phyloP scores from a whole-genome alignment of 495 filamentous ascomycete genomes.

The Pyrenula massariospora region DNA sequence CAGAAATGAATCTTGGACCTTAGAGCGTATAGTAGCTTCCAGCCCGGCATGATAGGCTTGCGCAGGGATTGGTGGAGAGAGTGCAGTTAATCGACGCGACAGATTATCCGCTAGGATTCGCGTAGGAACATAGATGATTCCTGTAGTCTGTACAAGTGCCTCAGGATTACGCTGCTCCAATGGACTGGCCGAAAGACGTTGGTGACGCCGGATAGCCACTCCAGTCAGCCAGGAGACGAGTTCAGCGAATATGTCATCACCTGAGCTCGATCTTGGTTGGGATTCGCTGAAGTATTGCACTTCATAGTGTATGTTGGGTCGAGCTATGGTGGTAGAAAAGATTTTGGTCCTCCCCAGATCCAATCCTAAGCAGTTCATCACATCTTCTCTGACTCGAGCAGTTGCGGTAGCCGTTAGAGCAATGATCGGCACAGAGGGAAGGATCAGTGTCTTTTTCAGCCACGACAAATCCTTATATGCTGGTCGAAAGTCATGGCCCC shows the following conservation, averaged over 20 bases:
- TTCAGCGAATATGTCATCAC: conserved; percentile 55
- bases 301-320: conserved; percentile 86
- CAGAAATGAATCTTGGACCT: conserved; percentile 41
- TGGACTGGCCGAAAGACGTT: conserved; percentile 17
- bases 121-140: conserved; percentile 82
- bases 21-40: conserved; percentile 24
- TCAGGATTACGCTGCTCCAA: conserved; percentile 20
- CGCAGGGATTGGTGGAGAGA: conserved; percentile 25
- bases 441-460: conserved; percentile 66
- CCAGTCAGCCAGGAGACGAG: conserved; percentile 62
- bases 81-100: conserved; percentile 30
- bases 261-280: conserved; percentile 27
- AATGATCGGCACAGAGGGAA: conserved; percentile 77
- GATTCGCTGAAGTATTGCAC: conserved; percentile 67
- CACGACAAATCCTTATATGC: conserved; percentile 81
- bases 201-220: conserved; percentile 52
- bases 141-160: conserved; percentile 56
- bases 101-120: conserved; percentile 66
- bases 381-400: conserved; percentile 61
- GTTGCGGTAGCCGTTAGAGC: conserved; percentile 90
- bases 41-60: conserved; percentile 41
- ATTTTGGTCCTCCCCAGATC: conserved; percentile 46
- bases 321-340: conserved; percentile 69
- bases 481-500: conserved; percentile 95
- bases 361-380: conserved; percentile 62